A percentile compares a stretch with the other conserved stretches of the same genome.
Evolutionary conservation across 768 basidiomycete species (phyloP).

Genomic region (Lactarius deliciosus): DNA sequence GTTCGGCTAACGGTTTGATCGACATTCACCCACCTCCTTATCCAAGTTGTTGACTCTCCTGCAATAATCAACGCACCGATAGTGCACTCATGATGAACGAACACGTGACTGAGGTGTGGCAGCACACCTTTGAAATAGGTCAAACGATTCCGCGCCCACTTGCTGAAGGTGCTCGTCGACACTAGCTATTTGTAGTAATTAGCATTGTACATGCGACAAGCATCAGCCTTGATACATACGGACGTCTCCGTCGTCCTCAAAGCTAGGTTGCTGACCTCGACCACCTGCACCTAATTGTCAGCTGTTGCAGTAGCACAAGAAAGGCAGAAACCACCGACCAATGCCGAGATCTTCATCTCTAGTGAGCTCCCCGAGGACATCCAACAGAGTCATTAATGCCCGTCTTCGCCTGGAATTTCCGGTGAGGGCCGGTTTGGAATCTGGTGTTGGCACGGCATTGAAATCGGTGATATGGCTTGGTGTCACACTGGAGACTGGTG

Average conservation of each 20-base stretch:
- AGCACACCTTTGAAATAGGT: constrained; percentile 57
- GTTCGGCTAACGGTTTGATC: not conserved
- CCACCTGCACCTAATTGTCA: not conserved
- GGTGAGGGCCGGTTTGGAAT: not conserved
- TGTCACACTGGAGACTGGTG: constrained; percentile 6
- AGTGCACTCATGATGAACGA: constrained; percentile 4
- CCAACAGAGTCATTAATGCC: constrained; percentile 48
- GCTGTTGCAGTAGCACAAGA: not conserved
- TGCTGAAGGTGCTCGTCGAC: constrained; percentile 71
- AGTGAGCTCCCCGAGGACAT: constrained; percentile 46
- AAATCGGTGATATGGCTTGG: constrained; percentile 17
- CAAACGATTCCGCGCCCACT: constrained; percentile 63
- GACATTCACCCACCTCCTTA: constrained; percentile 48
- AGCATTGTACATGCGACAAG: not conserved
- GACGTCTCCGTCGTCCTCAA: constrained; percentile 64
- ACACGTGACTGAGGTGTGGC: constrained; percentile 6
- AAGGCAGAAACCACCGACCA: constrained; percentile 34
- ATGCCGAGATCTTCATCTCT: constrained; percentile 39
- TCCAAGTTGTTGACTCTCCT: constrained; percentile 64
- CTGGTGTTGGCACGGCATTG: not conserved
- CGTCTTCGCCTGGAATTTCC: constrained; percentile 40
- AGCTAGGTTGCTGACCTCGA: constrained; percentile 43
- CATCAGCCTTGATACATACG: constrained; percentile 47
- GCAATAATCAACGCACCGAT: constrained; percentile 13
- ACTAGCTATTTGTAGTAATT: constrained; percentile 43